Base-by-base conservation (phyloP, 164 flowering plant species). In the Aristolochia fimbriata region DNA sequence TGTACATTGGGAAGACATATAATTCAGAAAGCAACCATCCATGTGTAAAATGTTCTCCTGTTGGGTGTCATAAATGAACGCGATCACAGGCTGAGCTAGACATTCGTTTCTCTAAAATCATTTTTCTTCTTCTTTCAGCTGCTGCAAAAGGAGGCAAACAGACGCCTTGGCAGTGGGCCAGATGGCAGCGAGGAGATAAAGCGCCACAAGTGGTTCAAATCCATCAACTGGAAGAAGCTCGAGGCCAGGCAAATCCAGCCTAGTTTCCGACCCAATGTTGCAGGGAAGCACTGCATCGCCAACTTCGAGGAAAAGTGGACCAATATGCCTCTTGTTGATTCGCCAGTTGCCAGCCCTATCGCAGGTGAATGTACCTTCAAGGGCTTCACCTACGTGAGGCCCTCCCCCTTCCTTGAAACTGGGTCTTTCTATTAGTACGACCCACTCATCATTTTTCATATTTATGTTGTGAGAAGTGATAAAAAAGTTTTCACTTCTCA, bases 261-360 rank as follows among this genome's bases (percentile, higher is more conserved):
- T n/a, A 80, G 91, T 62, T 91, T 86, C 55, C 77, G 80, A 7
- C 98, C 98, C 1, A 78, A 83, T 37, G 92, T 88, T 55, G 83
- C 83, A 7, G 92, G 96, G 24, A 71, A 73, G 59, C 90, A 74
- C 14, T 91, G 96, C 68, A 68, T 80, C 51, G 86, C 95, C 22
- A 91, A 88, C 73, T 88, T 91, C 65, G 96, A 86, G 50, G 83
- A 82, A 71, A 63, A 73, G 23, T 91, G 88, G 85, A 88, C 96
- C 0, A 84, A 83, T 57, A 88, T 84, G 95, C 70, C 92, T 4
- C 41, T 85, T 50, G 56, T 60, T 15, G 88, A 82, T 68, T 91
- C 98, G 54, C 98, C 96, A 2, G 89, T 74, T 46, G 75, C 83
- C 30, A 85, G 92, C 68, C 96, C 96, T 0, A 77, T 70, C 14